Base-by-base conservation (phyloP, 805 yeast genomes). In the Kuraishia cidri region DNA sequence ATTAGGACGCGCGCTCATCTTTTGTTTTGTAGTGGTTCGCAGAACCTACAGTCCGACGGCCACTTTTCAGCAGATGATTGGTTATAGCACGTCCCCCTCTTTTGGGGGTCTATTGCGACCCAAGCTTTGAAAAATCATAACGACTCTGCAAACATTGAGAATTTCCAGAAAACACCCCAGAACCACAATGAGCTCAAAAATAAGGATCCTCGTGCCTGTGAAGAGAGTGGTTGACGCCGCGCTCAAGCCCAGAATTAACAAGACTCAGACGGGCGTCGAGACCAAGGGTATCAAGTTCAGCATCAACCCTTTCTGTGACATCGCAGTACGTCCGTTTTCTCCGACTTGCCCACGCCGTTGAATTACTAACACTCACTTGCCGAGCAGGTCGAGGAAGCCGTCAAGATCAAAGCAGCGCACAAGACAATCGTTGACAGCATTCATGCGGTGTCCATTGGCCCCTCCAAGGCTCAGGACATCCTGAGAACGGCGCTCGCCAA, bases 231-330 rank as follows among this genome's bases (percentile, higher is more conserved):
- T 92, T 48, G 98, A 92, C 60, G 82, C 83, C 35, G 96, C 96
- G 11, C 71, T 88, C 47, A 83, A 82, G 59, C 98, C 98, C 30
- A 72, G 97, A 48, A 79, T 90, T 58, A 87, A 87, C 66, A 78
- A 84, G 56, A 64, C 94, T 10, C 76, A 75, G 31, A 79, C 86
- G 8, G 95, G 92, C 5, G 76, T 83, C 31, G 95, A 87, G 45
- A 75, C 90, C 35, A 74, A 81, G 41, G 97, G 96, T 37, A 84
- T 85, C 44, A 90, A 90, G 62, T 87, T 80, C 66, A 74, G 86
- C 50, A 85, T 90, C 56, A 92, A 92, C 56, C 98, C 99, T 36
- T 92, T 92, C 59, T 92, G 95, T 61, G 98, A 92, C 60, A 92
- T 92, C 52, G 98, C 98, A 6, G 75, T 40, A 33, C 12, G 49